Evolutionary conservation across 169 alveolate genomes (phyloP).

Genomic region (Plasmodium gallinaceum): DNA sequence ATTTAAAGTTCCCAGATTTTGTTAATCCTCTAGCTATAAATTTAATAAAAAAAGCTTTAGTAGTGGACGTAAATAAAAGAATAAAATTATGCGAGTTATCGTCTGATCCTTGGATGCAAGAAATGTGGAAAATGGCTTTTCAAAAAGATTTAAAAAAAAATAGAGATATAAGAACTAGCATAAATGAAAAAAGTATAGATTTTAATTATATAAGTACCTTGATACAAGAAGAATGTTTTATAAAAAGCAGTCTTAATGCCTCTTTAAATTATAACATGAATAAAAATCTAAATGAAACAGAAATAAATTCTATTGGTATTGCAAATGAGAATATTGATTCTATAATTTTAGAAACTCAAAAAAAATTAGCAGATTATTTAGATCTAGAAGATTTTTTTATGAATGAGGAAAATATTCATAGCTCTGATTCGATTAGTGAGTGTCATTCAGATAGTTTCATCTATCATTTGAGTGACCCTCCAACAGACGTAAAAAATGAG

Average conservation of each 20-base stretch:
- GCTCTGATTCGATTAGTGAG: conserved; percentile 22
- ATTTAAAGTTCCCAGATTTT: conserved; percentile 64
- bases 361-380: conserved; percentile 68
- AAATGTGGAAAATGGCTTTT: conserved; percentile 73
- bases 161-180: neutral
- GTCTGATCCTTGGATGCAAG: conserved; percentile 76
- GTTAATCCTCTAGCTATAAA: conserved; percentile 69
- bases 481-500: neutral
- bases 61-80: conserved; percentile 72
- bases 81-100: conserved; percentile 50
- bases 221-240: conserved; percentile 34
- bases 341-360: conserved; percentile 45
- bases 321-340: conserved; percentile 20
- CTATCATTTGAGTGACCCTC: conserved; percentile 1
- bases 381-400: conserved; percentile 21
- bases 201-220: conserved; percentile 53
- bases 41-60: conserved; percentile 61
- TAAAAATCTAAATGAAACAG: neutral
- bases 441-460: conserved; percentile 10
- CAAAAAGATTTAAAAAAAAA: conserved; percentile 30
- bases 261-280: conserved; percentile 27
- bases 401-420: conserved; percentile 32
- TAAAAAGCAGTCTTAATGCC: conserved; percentile 53
- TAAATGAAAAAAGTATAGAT: conserved; percentile 21
- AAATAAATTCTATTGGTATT: neutral